Percentiles rank a stretch among this genome's conserved stretches.
These are phyloP conservation scores for Tillandsia leiboldiana DNA, from an alignment of 176 grass and related monocot species.

Conservation along the genomic window DNA sequence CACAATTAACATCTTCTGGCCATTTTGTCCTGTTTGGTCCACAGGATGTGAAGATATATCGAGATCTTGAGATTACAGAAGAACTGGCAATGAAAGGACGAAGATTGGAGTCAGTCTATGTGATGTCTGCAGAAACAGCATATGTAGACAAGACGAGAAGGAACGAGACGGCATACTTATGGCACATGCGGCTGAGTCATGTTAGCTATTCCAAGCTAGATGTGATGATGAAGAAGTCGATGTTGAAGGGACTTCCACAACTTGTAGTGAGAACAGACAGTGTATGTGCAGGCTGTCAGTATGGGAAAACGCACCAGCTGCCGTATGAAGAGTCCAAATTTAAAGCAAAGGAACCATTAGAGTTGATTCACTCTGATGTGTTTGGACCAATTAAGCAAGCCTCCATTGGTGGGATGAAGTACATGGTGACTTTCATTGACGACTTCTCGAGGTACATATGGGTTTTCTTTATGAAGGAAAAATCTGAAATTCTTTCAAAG, in stretches of 20 bases:
- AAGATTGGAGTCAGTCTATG: background rate
- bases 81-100: background rate
- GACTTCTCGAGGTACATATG: background rate
- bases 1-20: background rate
- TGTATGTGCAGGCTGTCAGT: slow-evolving; percentile 1
- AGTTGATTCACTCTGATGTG: slow-evolving; percentile 12
- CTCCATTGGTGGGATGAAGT: background rate
- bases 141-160: background rate
- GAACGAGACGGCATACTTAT: background rate
- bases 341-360: background rate
- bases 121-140: background rate
- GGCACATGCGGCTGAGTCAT: slow-evolving; percentile 5
- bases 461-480: no score
- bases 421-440: slow-evolving; percentile 9
- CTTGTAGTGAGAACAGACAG: background rate
- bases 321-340: background rate
- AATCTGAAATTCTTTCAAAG: no score
- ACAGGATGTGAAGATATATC: background rate
- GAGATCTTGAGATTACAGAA: background rate
- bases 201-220: slow-evolving; percentile 2
- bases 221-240: slow-evolving; percentile 3
- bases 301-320: background rate
- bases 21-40: background rate
- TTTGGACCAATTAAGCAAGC: slow-evolving; percentile 13
- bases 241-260: slow-evolving; percentile 6